Evolutionary conservation across 163 green algal genomes (phyloP).

Genomic region (Scenedesmus sp.): DNA sequence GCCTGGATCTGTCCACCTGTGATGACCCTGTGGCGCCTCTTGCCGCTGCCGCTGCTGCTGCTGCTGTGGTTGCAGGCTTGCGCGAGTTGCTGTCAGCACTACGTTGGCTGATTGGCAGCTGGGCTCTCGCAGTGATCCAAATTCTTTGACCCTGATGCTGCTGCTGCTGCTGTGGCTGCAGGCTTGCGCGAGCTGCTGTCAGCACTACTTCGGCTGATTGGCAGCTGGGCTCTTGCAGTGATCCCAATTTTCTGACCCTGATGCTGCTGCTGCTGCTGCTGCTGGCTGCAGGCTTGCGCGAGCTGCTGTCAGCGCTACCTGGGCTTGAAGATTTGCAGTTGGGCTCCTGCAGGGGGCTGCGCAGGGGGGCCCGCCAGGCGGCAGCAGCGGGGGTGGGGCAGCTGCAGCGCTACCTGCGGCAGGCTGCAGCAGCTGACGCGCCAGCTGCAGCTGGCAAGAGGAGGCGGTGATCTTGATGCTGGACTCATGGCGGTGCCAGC

Average conservation of each 20-base stretch:
- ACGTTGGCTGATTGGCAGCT: neutral
- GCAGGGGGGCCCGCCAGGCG: slow-evolving; percentile 21
- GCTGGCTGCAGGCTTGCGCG: slow-evolving; percentile 1
- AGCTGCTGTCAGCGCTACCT: slow-evolving; percentile 41
- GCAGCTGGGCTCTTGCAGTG: neutral
- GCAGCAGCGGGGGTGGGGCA: slow-evolving; percentile 1
- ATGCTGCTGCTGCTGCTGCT: neutral
- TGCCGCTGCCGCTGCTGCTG: neutral
- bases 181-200: neutral
- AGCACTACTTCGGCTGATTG: neutral
- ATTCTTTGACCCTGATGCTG: neutral
- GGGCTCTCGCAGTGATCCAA: too few relatives aligned
- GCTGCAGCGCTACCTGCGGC: neutral
- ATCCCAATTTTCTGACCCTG: neutral
- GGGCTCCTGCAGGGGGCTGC: slow-evolving; percentile 16
- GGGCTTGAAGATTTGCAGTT: neutral
- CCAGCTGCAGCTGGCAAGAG: neutral
- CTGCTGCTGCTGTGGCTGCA: neutral
- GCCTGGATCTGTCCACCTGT: too few relatives aligned
- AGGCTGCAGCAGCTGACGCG: neutral
- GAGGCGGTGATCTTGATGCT: neutral
- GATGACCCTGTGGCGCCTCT: too few relatives aligned
- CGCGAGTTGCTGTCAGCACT: neutral
- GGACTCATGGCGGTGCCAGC: neutral
- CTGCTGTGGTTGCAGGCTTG: neutral